phyloP scores from a whole-genome alignment of 805 yeast species.

The Nadsonia fulvescens region DNA sequence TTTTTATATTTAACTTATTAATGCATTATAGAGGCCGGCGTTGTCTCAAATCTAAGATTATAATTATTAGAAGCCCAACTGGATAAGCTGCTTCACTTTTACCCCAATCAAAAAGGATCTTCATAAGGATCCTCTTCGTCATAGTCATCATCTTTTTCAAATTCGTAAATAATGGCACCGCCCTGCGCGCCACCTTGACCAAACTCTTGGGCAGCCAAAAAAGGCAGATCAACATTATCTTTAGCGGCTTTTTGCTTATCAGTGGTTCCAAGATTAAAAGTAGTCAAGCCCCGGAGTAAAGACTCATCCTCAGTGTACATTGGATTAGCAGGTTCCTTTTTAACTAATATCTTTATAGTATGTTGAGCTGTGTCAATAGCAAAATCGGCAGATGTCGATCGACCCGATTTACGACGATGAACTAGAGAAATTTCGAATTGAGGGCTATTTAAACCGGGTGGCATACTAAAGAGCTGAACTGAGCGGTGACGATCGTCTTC shows the following conservation, averaged over 20 bases:
- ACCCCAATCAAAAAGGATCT: constrained; percentile 85
- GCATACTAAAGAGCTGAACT: constrained; percentile 27
- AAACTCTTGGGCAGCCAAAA: constrained; percentile 60
- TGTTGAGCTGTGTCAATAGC: constrained; percentile 27
- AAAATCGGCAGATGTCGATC: constrained; percentile 43
- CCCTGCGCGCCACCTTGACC: constrained; percentile 44
- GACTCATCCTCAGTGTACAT: constrained; percentile 26
- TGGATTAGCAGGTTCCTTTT: constrained; percentile 13
- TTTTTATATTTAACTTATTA: too few relatives aligned
- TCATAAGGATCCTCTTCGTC: constrained; percentile 97
- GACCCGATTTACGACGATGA: constrained; percentile 71
- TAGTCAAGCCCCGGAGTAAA: constrained; percentile 55
- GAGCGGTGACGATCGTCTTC: constrained; percentile 28
- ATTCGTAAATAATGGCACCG: constrained; percentile 91
- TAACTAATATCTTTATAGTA: constrained; percentile 25
- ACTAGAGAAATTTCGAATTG: constrained; percentile 33
- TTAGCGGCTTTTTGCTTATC: constrained; percentile 58
- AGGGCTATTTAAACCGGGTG: constrained; percentile 31
- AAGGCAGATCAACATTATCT: constrained; percentile 84
- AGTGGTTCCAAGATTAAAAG: constrained; percentile 68
- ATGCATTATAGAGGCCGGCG: too few relatives aligned
- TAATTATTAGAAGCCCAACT: too few relatives aligned
- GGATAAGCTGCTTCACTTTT: too few relatives aligned
- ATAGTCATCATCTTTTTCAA: constrained; percentile 91
- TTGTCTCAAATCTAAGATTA: too few relatives aligned